These are phyloP conservation scores for Phialophora macrospora DNA, from an alignment of 2,329 filamentous ascomycete species.

Conservation along the genomic window DNA sequence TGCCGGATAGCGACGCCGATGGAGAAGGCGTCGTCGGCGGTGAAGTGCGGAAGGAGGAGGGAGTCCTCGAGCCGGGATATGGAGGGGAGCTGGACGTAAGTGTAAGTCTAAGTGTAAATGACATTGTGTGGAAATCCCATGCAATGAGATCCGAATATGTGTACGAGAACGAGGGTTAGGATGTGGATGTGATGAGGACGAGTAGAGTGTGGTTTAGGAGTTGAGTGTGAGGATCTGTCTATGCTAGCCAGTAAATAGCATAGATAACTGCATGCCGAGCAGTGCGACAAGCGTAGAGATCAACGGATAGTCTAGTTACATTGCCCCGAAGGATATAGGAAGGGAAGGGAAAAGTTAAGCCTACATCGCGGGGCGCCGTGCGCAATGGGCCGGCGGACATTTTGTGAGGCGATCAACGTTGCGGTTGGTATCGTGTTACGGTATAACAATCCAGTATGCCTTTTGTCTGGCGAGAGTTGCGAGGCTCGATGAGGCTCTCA, in stretches of 20 bases:
- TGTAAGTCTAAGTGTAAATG: not conserved
- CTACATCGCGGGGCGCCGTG: conserved; percentile 36
- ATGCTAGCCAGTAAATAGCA: not conserved
- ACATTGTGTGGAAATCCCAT: not conserved
- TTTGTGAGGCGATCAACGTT: not conserved
- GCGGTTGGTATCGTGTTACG: not conserved
- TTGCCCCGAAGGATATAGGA: not conserved
- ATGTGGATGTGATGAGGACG: not conserved
- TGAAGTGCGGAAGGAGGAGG: conserved; percentile 47
- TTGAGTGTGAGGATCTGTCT: not conserved
- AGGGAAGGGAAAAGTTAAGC: not conserved
- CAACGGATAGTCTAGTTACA: not conserved
- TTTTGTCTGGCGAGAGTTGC: not conserved
- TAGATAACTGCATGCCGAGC: not conserved
- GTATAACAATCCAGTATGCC: not conserved
- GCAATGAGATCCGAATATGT: not conserved
- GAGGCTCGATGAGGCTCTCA: not conserved
- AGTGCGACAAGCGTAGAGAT: not conserved
- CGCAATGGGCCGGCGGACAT: conserved; percentile 24
- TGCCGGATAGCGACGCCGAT: conserved; percentile 48
- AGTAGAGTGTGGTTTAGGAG: not conserved
- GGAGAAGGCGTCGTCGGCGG: conserved; percentile 46
- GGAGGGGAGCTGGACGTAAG: conserved; percentile 25
- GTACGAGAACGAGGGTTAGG: not conserved
- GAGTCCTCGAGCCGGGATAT: conserved; percentile 34